These are phyloP conservation scores for Lecanoromycetidae sp. DNA, from an alignment of 2,329 filamentous ascomycete genomes.

Conservation along the genomic window DNA sequence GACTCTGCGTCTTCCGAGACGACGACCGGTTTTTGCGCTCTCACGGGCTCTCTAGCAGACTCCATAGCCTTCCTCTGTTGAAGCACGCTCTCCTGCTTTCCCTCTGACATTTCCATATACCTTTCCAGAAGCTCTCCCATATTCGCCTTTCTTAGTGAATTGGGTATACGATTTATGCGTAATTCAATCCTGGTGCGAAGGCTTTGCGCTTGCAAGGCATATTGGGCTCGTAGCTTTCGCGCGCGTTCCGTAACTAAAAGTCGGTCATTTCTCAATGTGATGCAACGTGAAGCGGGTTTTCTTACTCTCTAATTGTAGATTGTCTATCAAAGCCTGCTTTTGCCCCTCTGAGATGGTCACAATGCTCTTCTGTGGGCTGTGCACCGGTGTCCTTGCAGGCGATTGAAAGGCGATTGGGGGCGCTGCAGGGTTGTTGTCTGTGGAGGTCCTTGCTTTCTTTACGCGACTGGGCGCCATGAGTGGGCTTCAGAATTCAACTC, in stretches of 20 bases:
- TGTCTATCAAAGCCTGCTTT: constrained; percentile 80
- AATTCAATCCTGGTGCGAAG: constrained; percentile 79
- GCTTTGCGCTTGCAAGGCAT: constrained; percentile 75
- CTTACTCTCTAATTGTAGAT: constrained; percentile 77
- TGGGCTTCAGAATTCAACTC: background rate
- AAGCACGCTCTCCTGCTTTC: constrained; percentile 11
- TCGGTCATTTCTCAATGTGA: constrained; percentile 19
- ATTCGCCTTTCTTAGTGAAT: constrained; percentile 61
- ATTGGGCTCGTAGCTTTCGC: constrained; percentile 76
- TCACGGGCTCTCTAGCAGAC: background rate
- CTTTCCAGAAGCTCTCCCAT: constrained; percentile 67
- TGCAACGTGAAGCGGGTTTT: constrained; percentile 13
- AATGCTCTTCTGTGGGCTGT: constrained; percentile 53
- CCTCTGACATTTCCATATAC: constrained; percentile 25
- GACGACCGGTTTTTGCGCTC: background rate
- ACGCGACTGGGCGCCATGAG: constrained; percentile 8
- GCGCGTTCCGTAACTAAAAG: constrained; percentile 69
- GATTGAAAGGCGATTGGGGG: constrained; percentile 27
- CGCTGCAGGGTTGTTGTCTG: background rate
- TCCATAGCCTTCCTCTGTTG: background rate
- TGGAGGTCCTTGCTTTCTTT: constrained; percentile 6
- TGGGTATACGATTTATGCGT: constrained; percentile 83
- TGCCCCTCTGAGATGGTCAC: constrained; percentile 55
- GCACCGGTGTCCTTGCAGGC: constrained; percentile 31
- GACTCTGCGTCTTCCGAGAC: background rate